Evolutionary conservation across 1,284 basidiomycete species (phyloP), one percentile per base, ranked within the genome.

Genomic region (Austropuccinia psidii): DNA sequence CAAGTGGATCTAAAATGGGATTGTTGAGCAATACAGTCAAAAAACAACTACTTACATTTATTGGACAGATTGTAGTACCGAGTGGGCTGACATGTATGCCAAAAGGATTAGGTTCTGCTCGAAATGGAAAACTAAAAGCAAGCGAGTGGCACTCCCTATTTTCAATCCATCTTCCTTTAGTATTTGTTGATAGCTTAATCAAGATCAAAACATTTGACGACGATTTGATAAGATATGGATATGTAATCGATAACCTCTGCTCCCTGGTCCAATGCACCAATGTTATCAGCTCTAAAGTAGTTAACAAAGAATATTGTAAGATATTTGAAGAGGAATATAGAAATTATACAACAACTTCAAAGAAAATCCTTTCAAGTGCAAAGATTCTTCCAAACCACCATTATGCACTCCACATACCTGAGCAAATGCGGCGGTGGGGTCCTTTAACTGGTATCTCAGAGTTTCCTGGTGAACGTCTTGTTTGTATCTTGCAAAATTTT

Each of bases 371-470:
- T 21, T 39, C 50, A 1, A n/a, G 52, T n/a, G 66, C 35, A 15
- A 74, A 66, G 19, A 55, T 60, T 11, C 37, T 61, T 39, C 74
- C 68, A 21, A 76, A 76, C 60, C 75, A 75, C 55, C 75, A 76
- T 45, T 76, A 72, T 43, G 67, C 64, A 5, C 49, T 65, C 6
- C 75, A 76, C 41, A 72, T 75, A 35, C 45, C 75, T 13, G 21
- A 39, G 17, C 75, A 75, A 55, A 21, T 72, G 29, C 4, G 9
- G 45, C 66, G 66, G 74, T 76, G 75, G 75, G 75, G 75, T n/a
- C 68, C 75, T 1, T 45, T 76, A 1, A 65, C 75, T 41, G 54
- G 43, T 17, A 50, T 76, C 19, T 76, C 74, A 21, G 60, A 75
- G 52, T 76, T 75, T 49, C 52, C 73, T 13, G 72, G 72, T 2